Percentiles rank a stretch among this genome's conserved stretches.
Conservation (phyloP, 2,329 filamentous ascomycete genomes). For the Trichoderma atrobrunneum region DNA sequence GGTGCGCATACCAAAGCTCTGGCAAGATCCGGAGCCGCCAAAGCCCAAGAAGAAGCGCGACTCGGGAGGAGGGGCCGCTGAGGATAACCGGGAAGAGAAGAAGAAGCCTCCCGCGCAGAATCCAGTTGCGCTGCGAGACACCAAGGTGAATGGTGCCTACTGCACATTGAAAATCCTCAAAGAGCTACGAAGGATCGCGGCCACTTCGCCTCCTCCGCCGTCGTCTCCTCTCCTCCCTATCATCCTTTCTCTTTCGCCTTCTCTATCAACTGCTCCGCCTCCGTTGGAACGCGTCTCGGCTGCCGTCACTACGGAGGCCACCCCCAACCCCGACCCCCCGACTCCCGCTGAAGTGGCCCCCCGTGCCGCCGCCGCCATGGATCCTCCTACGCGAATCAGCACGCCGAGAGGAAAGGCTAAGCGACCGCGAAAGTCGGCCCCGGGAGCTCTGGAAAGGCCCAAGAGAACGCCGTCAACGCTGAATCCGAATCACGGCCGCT, state of each 20-base stretch:
- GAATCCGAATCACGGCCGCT: slow-evolving; percentile 38
- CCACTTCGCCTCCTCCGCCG: slow-evolving; percentile 14
- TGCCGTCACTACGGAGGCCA: not conserved
- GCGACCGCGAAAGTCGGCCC: slow-evolving; percentile 41
- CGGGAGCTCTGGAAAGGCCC: slow-evolving; percentile 33
- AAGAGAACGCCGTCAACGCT: slow-evolving; percentile 34
- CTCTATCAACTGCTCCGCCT: not conserved
- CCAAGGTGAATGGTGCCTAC: slow-evolving; percentile 45
- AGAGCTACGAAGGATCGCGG: slow-evolving; percentile 39
- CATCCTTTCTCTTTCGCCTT: not conserved
- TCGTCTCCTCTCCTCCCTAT: not conserved
- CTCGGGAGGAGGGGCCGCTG: slow-evolving; percentile 26
- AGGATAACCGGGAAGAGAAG: slow-evolving; percentile 28
- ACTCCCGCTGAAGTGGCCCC: slow-evolving; percentile 1
- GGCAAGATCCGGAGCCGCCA: slow-evolving; percentile 51
- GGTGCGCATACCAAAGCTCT: slow-evolving; percentile 56
- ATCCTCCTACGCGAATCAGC: not conserved
- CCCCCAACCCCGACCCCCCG: slow-evolving; percentile 7
- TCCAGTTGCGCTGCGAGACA: slow-evolving; percentile 45
- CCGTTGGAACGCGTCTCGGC: slow-evolving; percentile 16
- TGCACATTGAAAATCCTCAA: slow-evolving; percentile 43
- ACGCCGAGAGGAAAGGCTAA: slow-evolving; percentile 29
- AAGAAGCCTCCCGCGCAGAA: slow-evolving; percentile 37
- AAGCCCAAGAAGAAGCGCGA: slow-evolving; percentile 41
- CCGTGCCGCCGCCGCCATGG: not conserved